These are phyloP conservation scores for Rutstroemia sp. DNA, from an alignment of 2,329 filamentous ascomycete species.

Conservation along the genomic window DNA sequence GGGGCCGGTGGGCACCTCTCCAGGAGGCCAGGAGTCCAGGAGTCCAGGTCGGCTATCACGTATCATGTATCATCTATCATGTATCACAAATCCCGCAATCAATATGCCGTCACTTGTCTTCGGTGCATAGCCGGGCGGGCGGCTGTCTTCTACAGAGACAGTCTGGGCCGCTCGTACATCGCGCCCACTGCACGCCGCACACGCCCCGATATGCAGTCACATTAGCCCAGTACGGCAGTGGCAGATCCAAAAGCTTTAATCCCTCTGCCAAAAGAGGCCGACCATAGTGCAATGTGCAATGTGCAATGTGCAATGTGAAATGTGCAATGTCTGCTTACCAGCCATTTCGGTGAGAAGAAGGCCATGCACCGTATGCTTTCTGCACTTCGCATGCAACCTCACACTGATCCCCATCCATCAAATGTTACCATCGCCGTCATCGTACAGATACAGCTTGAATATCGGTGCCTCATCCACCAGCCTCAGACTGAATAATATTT, in stretches of 20 bases:
- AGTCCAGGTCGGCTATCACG: neutral
- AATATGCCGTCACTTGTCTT: neutral
- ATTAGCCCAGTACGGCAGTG: neutral
- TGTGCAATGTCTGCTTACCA: neutral
- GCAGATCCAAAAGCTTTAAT: too few species aligned
- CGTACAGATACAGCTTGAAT: neutral
- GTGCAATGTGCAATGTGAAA: too few species aligned
- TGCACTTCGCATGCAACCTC: slow-evolving; percentile 6
- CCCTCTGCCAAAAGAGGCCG: too few species aligned
- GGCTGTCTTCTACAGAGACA: too few species aligned
- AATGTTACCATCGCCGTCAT: neutral
- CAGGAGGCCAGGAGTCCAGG: too few species aligned
- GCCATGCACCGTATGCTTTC: slow-evolving; percentile 2
- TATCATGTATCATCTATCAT: neutral
- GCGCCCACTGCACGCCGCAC: neutral
- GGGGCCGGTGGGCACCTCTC: too few species aligned
- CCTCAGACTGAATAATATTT: neutral
- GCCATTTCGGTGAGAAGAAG: slow-evolving; percentile 4
- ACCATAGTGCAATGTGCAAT: neutral
- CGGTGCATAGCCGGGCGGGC: neutral
- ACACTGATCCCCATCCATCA: neutral
- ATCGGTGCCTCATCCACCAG: neutral
- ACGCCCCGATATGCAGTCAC: neutral
- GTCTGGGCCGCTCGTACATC: too few species aligned
- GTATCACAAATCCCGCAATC: neutral